phyloP scores from a whole-genome alignment of 192 early-diverging fungal genomes.

The Entomortierella lignicola region DNA sequence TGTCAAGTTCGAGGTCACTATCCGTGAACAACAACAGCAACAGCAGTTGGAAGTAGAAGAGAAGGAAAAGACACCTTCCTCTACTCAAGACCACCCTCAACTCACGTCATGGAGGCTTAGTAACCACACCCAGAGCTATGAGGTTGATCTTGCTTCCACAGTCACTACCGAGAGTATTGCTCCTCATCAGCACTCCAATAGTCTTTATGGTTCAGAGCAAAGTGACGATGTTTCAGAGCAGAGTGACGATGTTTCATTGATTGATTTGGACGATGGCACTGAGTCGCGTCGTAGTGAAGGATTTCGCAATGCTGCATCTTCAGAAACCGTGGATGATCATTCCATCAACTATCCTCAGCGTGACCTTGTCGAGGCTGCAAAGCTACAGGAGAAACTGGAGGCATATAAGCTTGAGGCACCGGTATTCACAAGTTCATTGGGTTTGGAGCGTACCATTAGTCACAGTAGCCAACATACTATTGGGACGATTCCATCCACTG shows the following conservation, averaged over 20 bases:
- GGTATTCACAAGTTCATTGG: conserved; percentile 27
- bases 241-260: conserved; percentile 42
- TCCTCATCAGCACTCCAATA: not conserved
- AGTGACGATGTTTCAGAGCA: conserved; percentile 41
- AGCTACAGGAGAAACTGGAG: conserved; percentile 31
- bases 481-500: not conserved
- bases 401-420: conserved; percentile 35
- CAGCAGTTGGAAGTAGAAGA: no score
- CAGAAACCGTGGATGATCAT: conserved; percentile 2
- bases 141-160: conserved; percentile 2
- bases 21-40: not conserved
- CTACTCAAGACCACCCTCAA: not conserved
- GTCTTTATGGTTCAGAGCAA: conserved; percentile 18
- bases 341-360: conserved; percentile 30
- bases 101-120: conserved; percentile 14
- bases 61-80: no score
- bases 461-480: not conserved
- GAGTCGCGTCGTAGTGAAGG: not conserved
- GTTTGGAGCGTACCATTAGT: not conserved
- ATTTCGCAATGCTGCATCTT: not conserved
- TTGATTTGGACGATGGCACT: conserved; percentile 30
- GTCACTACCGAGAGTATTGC: not conserved
- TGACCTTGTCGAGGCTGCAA: conserved; percentile 21
- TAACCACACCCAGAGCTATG: conserved; percentile 3
- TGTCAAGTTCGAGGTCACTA: conserved; percentile 35